phyloP scores from a whole-genome alignment of 805 yeast genomes.

The Candida sakaeoensis region DNA sequence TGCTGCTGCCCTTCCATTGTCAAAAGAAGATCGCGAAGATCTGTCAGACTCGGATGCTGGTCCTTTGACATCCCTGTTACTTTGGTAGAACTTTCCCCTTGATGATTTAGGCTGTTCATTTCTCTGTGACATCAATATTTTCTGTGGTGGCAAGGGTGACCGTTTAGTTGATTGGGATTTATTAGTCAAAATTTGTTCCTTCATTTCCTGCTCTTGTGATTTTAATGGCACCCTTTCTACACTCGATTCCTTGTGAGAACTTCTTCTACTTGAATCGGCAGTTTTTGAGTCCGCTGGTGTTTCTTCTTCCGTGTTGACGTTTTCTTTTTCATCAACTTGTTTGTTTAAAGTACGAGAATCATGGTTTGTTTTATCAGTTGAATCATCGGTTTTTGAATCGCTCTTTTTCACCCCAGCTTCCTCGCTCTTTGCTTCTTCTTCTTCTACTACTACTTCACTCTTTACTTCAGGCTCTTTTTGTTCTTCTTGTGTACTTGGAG shows the following conservation, averaged over 20 bases:
- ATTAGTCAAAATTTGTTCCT: not conserved
- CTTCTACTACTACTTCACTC: too few species aligned
- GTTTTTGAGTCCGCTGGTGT: too few species aligned
- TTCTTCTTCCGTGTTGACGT: too few species aligned
- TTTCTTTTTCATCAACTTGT: not conserved
- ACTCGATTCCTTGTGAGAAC: not conserved
- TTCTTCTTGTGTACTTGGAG: too few species aligned
- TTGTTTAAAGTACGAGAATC: too few species aligned
- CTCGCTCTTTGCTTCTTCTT: not conserved
- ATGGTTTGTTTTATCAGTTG: too few species aligned
- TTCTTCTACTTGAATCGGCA: too few species aligned
- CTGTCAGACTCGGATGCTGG: not conserved
- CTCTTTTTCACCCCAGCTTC: too few species aligned
- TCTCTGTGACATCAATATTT: not conserved
- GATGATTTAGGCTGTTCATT: not conserved
- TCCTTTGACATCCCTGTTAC: not conserved
- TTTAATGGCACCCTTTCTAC: slow-evolving; percentile 1
- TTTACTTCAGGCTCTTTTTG: not conserved
- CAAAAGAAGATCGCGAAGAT: not conserved
- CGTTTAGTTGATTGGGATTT: not conserved
- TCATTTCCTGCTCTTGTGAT: slow-evolving; percentile 4
- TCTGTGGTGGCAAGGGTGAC: slow-evolving; percentile 10
- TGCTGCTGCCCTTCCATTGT: not conserved
- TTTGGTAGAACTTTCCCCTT: not conserved
- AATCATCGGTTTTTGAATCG: too few species aligned